Evolutionary conservation across 306 rosid species (phyloP).

Genomic region (Prunus kanzakura): DNA sequence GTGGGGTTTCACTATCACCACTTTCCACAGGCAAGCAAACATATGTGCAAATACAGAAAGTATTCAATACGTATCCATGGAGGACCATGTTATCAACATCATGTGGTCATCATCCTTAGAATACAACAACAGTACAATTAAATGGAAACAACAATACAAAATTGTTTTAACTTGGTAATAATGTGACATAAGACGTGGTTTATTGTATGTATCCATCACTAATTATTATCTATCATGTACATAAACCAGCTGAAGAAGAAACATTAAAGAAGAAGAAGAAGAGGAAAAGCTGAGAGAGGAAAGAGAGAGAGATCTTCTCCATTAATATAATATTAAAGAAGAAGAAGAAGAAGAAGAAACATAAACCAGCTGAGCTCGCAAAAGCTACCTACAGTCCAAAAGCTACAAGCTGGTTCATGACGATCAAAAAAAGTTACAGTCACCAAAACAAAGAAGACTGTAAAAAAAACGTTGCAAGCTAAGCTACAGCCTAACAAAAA

Average conservation of each 20-base stretch:
- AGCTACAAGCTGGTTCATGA: conserved; percentile 63
- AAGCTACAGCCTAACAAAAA: conserved; percentile 9
- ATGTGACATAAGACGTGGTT: background rate
- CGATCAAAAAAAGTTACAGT: conserved; percentile 8
- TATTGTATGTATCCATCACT: background rate
- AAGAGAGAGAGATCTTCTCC: background rate
- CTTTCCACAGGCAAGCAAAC: background rate
- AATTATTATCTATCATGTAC: background rate
- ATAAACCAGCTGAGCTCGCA: conserved; percentile 86
- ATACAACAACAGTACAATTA: background rate
- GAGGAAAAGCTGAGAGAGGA: background rate
- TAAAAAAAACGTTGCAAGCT: background rate
- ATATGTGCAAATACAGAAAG: conserved; percentile 1
- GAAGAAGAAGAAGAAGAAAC: conserved; percentile 7
- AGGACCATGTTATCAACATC: background rate
- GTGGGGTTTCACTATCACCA: conserved; percentile 8
- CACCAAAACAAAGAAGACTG: background rate
- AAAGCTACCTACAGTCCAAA: conserved; percentile 32
- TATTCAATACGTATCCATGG: background rate
- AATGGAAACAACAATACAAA: background rate
- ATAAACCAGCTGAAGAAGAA: too few species aligned
- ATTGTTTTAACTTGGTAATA: background rate
- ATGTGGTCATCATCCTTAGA: background rate
- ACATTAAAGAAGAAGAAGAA: too few species aligned
- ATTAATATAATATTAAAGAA: background rate